phyloP scores from a whole-genome alignment of 805 yeast genomes.

The Candida xiaguanensis region DNA sequence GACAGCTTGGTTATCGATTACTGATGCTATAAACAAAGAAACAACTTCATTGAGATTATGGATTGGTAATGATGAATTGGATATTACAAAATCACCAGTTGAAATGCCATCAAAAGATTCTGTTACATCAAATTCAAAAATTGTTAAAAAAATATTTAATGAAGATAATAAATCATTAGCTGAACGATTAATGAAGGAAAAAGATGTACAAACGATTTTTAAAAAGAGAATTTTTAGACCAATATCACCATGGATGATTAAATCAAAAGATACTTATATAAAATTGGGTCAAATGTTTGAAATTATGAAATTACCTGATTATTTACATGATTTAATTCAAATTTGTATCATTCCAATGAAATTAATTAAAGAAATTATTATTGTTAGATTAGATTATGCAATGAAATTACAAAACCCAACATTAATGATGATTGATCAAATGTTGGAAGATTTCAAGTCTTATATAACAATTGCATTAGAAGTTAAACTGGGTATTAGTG shows the following conservation, averaged over 20 bases:
- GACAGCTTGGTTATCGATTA: slow-evolving; percentile 77
- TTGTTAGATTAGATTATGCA: slow-evolving; percentile 72
- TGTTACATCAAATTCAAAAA: slow-evolving; percentile 14
- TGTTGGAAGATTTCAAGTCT: slow-evolving; percentile 77
- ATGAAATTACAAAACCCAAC: slow-evolving; percentile 78
- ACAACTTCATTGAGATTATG: slow-evolving; percentile 60
- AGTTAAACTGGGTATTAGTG: slow-evolving; percentile 63
- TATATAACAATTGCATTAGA: slow-evolving; percentile 74
- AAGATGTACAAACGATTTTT: slow-evolving; percentile 69
- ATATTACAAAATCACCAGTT: slow-evolving; percentile 44
- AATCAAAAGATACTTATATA: slow-evolving; percentile 70
- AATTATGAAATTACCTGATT: slow-evolving; percentile 69
- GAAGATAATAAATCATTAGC: slow-evolving; percentile 70
- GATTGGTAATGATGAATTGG: slow-evolving; percentile 82
- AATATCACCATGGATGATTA: slow-evolving; percentile 76
- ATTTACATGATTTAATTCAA: slow-evolving; percentile 59
- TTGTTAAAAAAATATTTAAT: slow-evolving; percentile 39
- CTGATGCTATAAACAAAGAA: slow-evolving; percentile 64
- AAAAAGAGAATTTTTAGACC: slow-evolving; percentile 63
- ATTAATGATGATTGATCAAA: slow-evolving; percentile 93
- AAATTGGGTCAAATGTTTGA: slow-evolving; percentile 60
- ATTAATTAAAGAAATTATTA: slow-evolving; percentile 74
- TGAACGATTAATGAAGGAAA: slow-evolving; percentile 77
- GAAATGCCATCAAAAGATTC: slow-evolving; percentile 11
- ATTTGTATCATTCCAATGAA: slow-evolving; percentile 74